A percentile compares a stretch with the other conserved stretches of the same genome.
These are phyloP conservation scores for Hymenoscyphus infarciens DNA, from an alignment of 2,329 filamentous ascomycete genomes.

Conservation along the genomic window DNA sequence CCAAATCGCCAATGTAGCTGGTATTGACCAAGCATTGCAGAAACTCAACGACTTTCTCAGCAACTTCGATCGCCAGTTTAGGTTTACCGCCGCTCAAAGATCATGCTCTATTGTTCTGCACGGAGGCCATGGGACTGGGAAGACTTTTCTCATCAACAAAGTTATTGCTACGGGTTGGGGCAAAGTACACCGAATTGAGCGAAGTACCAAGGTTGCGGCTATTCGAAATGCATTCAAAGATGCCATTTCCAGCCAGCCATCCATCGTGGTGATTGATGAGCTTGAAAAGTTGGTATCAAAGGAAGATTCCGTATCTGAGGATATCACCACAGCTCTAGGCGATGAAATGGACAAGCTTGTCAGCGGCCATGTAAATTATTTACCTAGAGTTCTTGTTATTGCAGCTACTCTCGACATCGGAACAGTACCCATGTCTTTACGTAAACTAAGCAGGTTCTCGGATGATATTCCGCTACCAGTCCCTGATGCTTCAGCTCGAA, in stretches of 20 bases:
- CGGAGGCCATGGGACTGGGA: slow-evolving; percentile 81
- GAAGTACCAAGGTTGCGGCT: slow-evolving; percentile 52
- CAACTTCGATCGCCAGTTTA: slow-evolving; percentile 46
- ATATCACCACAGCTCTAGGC: slow-evolving; percentile 48
- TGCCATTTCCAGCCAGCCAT: slow-evolving; percentile 66
- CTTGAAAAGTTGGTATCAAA: slow-evolving; percentile 67
- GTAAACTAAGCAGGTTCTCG: slow-evolving; percentile 61
- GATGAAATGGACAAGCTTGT: slow-evolving; percentile 55
- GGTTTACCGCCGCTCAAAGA: slow-evolving; percentile 26
- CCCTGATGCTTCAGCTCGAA: slow-evolving; percentile 66
- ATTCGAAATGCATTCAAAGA: slow-evolving; percentile 68
- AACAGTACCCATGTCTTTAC: slow-evolving; percentile 67
- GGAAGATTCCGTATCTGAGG: slow-evolving; percentile 48
- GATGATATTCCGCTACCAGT: slow-evolving; percentile 71
- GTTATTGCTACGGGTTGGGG: slow-evolving; percentile 69
- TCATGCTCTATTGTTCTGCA: slow-evolving; percentile 53
- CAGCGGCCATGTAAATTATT: slow-evolving; percentile 27
- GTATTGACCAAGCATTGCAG: slow-evolving; percentile 60
- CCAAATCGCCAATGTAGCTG: slow-evolving; percentile 57
- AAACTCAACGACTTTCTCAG: slow-evolving; percentile 64
- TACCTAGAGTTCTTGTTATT: slow-evolving; percentile 64
- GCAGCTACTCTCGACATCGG: slow-evolving; percentile 70
- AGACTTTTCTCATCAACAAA: slow-evolving; percentile 68
- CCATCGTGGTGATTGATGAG: slow-evolving; percentile 75
- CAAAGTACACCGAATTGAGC: slow-evolving; percentile 59